These are phyloP conservation scores for Tilletia walkeri DNA, from an alignment of 1,284 basidiomycete genomes.

Conservation along the genomic window DNA sequence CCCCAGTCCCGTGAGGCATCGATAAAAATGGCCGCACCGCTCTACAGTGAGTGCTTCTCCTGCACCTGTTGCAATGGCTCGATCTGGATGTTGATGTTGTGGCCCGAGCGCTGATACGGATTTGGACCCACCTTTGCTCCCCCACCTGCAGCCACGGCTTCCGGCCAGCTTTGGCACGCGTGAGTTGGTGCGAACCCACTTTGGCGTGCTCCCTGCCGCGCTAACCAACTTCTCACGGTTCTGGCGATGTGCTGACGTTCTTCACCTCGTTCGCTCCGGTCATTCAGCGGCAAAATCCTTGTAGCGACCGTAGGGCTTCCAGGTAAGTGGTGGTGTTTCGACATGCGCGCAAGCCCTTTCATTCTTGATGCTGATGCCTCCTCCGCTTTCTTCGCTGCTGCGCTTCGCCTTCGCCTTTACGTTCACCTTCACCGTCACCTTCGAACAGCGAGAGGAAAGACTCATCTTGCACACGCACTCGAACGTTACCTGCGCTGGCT, in stretches of 20 bases:
- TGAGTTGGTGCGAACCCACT: conserved; percentile 16
- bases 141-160: conserved; percentile 30
- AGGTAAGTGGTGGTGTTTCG: conserved; percentile 24
- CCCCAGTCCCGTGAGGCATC: no score
- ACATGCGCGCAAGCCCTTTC: background rate
- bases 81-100: no score
- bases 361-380: no score
- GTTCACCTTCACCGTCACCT: no score
- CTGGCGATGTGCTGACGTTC: no score
- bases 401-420: background rate
- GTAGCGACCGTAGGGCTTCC: conserved; percentile 88
- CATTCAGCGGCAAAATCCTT: conserved; percentile 73
- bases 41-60: conserved; percentile 31
- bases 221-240: background rate
- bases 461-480: conserved; percentile 89
- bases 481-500: conserved; percentile 97
- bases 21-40: conserved; percentile 32
- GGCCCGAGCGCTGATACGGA: background rate
- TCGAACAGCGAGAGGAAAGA: conserved; percentile 70
- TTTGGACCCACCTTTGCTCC: background rate
- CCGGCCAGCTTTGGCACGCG: conserved; percentile 39
- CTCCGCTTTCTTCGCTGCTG: no score
- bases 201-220: background rate
- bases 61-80: background rate
- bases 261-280: background rate